phyloP scores from a whole-genome alignment of 768 basidiomycete genomes.

The Sistotremastrum niveocremeum region DNA sequence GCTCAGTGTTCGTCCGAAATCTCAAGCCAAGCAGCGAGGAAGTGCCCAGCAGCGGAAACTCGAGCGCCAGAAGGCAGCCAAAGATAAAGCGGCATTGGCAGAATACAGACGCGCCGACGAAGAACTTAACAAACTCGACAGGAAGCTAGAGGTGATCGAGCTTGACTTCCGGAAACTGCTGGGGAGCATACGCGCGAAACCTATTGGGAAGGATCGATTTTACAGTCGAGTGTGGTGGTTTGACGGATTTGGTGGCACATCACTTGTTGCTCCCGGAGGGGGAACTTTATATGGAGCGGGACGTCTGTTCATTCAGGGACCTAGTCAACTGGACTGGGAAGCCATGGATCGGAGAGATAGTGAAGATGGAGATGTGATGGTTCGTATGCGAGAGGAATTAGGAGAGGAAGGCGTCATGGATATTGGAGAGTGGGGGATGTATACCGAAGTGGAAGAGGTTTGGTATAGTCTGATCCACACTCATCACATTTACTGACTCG shows the following conservation, averaged over 20 bases:
- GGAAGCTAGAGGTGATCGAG: slow-evolving; percentile 75
- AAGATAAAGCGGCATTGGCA: slow-evolving; percentile 66
- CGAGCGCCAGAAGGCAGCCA: slow-evolving; percentile 63
- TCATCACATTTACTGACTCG: slow-evolving; percentile 6
- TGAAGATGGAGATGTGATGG: slow-evolving; percentile 37
- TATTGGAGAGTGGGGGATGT: slow-evolving; percentile 82
- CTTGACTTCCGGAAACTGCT: slow-evolving; percentile 87
- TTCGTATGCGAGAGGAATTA: slow-evolving; percentile 63
- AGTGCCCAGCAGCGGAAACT: slow-evolving; percentile 74
- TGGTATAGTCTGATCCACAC: slow-evolving; percentile 10
- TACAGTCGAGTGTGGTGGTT: slow-evolving; percentile 98
- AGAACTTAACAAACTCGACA: slow-evolving; percentile 72
- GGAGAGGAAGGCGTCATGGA: slow-evolving; percentile 60
- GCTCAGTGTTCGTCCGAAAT: slow-evolving; percentile 38
- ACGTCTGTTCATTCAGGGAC: slow-evolving; percentile 85
- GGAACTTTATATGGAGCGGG: slow-evolving; percentile 79
- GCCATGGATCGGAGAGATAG: slow-evolving; percentile 48
- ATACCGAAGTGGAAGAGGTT: slow-evolving; percentile 80
- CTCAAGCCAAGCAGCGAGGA: slow-evolving; percentile 27
- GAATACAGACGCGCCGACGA: slow-evolving; percentile 80
- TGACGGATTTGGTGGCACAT: slow-evolving; percentile 84
- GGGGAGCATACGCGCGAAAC: slow-evolving; percentile 74
- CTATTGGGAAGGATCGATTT: slow-evolving; percentile 85
- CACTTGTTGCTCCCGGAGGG: slow-evolving; percentile 65
- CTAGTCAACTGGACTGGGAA: slow-evolving; percentile 68